These are phyloP conservation scores for Perilla frutescens DNA, from an alignment of 257 asterid species.

Conservation along the genomic window DNA sequence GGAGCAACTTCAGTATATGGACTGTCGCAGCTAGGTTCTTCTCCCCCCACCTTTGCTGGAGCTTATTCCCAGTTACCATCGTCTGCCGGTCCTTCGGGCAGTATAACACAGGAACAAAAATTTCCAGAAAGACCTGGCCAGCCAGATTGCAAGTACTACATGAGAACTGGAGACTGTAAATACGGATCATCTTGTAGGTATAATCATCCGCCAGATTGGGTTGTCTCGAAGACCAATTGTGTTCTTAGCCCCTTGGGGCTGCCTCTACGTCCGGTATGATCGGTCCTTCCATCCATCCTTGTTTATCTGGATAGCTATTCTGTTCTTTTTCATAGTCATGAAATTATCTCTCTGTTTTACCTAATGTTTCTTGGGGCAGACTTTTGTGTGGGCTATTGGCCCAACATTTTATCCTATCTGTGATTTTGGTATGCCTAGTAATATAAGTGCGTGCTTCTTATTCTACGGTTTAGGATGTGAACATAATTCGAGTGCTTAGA, in stretches of 20 bases:
- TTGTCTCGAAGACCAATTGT: constrained; percentile 46
- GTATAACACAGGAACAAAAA: constrained; percentile 46
- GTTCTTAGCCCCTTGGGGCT: constrained; percentile 80
- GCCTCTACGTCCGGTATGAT: constrained; percentile 87
- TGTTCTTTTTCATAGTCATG: constrained; percentile 1
- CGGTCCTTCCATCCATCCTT: constrained; percentile 11
- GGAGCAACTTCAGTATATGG: constrained; percentile 68
- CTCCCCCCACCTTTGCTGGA: constrained; percentile 60
- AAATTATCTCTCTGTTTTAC: not conserved
- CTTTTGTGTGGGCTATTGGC: not conserved
- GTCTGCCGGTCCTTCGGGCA: constrained; percentile 52
- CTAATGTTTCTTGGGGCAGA: not conserved
- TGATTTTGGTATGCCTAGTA: not conserved
- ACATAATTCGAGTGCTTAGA: too few species aligned
- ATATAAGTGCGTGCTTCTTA: too few species aligned
- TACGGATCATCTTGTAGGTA: constrained; percentile 80
- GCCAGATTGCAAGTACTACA: constrained; percentile 76
- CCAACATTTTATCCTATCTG: not conserved
- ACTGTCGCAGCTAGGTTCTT: constrained; percentile 60
- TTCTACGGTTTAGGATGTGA: too few species aligned
- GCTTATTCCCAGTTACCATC: constrained; percentile 53
- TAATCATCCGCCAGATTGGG: constrained; percentile 82
- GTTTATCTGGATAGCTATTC: constrained; percentile 5
- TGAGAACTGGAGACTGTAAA: constrained; percentile 93
- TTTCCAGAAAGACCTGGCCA: constrained; percentile 86